Evolutionary conservation across 2,329 filamentous ascomycete genomes (phyloP).

Genomic region (Amauroascus niger): DNA sequence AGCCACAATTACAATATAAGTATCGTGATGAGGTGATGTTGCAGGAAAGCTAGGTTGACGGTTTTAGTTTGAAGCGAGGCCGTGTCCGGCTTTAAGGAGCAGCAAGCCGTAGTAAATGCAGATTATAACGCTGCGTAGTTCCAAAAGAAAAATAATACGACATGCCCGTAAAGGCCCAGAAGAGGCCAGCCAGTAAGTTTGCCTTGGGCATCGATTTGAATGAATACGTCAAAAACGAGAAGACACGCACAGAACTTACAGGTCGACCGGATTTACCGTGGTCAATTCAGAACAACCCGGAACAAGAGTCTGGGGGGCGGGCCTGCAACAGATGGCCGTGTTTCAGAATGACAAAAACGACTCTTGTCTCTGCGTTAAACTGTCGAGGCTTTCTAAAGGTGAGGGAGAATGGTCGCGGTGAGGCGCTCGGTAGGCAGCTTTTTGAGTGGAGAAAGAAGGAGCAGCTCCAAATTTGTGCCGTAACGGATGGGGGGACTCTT

Average conservation of each 20-base stretch:
- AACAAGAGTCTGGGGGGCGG: not conserved
- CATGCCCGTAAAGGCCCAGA: not conserved
- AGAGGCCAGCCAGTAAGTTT: not conserved
- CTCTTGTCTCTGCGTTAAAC: not conserved
- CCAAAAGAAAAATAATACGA: not conserved
- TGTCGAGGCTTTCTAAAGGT: not conserved
- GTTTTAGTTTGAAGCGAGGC: not conserved
- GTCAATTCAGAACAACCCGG: not conserved
- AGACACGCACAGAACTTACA: not conserved
- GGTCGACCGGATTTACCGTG: not conserved
- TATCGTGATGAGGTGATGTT: not conserved
- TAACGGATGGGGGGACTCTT: not conserved
- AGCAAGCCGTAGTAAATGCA: not conserved
- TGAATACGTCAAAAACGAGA: not conserved
- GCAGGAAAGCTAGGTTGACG: not conserved
- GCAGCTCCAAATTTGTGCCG: not conserved
- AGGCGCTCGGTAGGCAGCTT: slow-evolving; percentile 7
- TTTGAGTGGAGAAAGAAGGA: slow-evolving; percentile 1
- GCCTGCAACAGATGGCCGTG: not conserved
- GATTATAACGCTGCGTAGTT: not conserved
- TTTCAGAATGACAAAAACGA: not conserved
- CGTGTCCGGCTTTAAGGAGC: not conserved
- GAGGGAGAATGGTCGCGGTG: not conserved
- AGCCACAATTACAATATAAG: too few species aligned
- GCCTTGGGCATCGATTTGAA: not conserved